phyloP scores from a whole-genome alignment of 2,329 filamentous ascomycete species.

The Botrytis porri region DNA sequence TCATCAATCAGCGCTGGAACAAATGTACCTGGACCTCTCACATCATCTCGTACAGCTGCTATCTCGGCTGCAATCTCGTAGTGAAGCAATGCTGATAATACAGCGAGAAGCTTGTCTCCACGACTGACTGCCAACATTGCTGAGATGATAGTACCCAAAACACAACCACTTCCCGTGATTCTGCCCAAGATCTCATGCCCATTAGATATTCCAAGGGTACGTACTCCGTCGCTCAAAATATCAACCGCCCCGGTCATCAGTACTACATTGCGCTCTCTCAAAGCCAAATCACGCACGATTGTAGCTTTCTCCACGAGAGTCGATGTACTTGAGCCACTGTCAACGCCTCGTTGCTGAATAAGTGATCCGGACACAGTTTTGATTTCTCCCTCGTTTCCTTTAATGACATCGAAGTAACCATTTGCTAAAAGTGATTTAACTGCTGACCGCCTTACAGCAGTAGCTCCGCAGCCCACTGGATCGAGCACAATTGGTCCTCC shows the following conservation, averaged over 20 bases:
- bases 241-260: constrained; percentile 81
- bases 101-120: constrained; percentile 67
- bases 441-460: constrained; percentile 66
- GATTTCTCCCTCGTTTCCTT: constrained; percentile 92
- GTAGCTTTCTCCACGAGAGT: constrained; percentile 53
- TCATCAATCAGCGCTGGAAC: constrained; percentile 81
- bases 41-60: constrained; percentile 64
- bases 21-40: constrained; percentile 81
- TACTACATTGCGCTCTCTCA: constrained; percentile 66
- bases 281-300: constrained; percentile 65
- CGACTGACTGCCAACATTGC: constrained; percentile 65
- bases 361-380: constrained; percentile 61
- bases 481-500: constrained; percentile 79
- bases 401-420: constrained; percentile 84
- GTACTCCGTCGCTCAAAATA: constrained; percentile 69
- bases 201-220: constrained; percentile 68
- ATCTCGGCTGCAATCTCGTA: constrained; percentile 66
- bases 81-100: constrained; percentile 69
- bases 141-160: constrained; percentile 77
- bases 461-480: constrained; percentile 87
- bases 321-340: constrained; percentile 62
- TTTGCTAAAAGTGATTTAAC: constrained; percentile 67
- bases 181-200: constrained; percentile 68
- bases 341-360: constrained; percentile 76
- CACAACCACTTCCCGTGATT: constrained; percentile 81